These are phyloP conservation scores for Phalaenopsis hybrid DNA, from an alignment of 116 monocot species.

Conservation along the genomic window DNA sequence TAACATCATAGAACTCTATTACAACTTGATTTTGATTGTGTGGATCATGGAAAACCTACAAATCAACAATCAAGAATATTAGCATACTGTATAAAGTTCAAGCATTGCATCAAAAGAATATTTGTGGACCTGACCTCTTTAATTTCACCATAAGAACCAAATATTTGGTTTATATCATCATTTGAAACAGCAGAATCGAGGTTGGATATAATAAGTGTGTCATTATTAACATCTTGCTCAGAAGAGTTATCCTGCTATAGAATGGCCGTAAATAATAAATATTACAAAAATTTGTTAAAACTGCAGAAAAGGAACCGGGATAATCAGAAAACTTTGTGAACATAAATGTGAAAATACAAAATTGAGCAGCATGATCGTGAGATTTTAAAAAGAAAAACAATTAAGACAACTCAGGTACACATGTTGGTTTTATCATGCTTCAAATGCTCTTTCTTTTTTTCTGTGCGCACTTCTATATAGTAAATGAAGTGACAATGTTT, in stretches of 20 bases:
- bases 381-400: neutral
- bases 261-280: neutral
- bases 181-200: conserved; percentile 67
- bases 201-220: conserved; percentile 53
- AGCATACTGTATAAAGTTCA: neutral
- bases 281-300: neutral
- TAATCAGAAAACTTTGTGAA: neutral
- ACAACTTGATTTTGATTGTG: conserved; percentile 40
- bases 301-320: neutral
- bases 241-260: conserved; percentile 52
- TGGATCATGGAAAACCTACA: conserved; percentile 51
- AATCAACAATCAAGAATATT: conserved; percentile 3
- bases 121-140: conserved; percentile 48
- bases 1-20: conserved; percentile 72
- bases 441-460: neutral
- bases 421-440: neutral
- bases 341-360: neutral
- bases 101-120: neutral
- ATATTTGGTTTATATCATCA: conserved; percentile 56
- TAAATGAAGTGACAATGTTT: neutral
- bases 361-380: neutral
- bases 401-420: neutral
- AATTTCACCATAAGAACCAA: conserved; percentile 76
- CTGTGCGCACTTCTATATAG: neutral
- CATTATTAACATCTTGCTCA: conserved; percentile 56